phyloP scores from a whole-genome alignment of 148 eudicot genomes.

The Camellia lanceoleosa region DNA sequence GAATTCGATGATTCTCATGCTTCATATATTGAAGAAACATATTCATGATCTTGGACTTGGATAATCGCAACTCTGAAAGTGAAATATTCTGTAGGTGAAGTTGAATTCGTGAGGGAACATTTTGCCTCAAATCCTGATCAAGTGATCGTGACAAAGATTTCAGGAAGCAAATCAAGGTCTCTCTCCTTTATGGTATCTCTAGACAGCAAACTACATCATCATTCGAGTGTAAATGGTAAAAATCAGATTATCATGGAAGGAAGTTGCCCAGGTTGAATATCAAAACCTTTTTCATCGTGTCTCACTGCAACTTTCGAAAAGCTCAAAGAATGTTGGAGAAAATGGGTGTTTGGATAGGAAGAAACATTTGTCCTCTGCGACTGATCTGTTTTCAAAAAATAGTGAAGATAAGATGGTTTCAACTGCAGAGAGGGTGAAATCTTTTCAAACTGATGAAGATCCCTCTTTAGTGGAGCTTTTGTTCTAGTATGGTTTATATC shows the following conservation, averaged over 20 bases:
- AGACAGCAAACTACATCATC: constrained; percentile 55
- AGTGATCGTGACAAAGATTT: constrained; percentile 63
- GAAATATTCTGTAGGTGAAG: constrained; percentile 51
- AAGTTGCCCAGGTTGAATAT: constrained; percentile 64
- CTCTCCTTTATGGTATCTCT: constrained; percentile 65
- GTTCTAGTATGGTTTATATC: constrained; percentile 78
- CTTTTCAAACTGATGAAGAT: constrained; percentile 72
- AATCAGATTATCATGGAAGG: constrained; percentile 77
- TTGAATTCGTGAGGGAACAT: constrained; percentile 61
- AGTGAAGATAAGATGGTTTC: constrained; percentile 25
- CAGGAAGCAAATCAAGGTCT: constrained; percentile 58
- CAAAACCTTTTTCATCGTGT: constrained; percentile 73
- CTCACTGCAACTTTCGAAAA: constrained; percentile 63
- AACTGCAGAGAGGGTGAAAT: constrained; percentile 62
- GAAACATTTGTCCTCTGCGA: not conserved
- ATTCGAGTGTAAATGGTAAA: constrained; percentile 41
- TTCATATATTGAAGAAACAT: constrained; percentile 35
- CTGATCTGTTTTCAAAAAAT: not conserved
- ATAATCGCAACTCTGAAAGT: constrained; percentile 71
- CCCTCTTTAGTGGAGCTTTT: constrained; percentile 76
- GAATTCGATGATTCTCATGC: constrained; percentile 57
- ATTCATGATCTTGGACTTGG: constrained; percentile 68
- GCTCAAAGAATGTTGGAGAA: constrained; percentile 18
- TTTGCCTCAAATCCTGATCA: constrained; percentile 80
- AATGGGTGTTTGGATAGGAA: constrained; percentile 10